Conservation (phyloP, 225 moss, liverwort and hornwort species). For the Sphagnum contortum region DNA sequence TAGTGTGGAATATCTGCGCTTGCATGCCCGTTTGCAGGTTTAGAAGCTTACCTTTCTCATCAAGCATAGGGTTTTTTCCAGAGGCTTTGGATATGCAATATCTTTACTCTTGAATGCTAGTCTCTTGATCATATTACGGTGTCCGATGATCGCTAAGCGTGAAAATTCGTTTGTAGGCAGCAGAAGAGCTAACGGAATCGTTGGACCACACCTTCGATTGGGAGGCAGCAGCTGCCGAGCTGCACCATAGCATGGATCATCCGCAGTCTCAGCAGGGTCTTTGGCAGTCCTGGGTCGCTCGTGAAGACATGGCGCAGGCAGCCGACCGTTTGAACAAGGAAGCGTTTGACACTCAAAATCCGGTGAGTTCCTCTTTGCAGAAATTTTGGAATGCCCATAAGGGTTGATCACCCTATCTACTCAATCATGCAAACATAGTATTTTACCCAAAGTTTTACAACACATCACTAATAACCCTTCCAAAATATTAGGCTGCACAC, state of each 20-base stretch:
- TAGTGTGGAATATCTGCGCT: conserved; percentile 48
- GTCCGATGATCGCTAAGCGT: background rate
- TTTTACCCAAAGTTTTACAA: too few species aligned
- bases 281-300: conserved; percentile 55
- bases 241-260: conserved; percentile 31
- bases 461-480: too few species aligned
- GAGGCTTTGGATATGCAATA: background rate
- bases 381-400: background rate
- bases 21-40: conserved; percentile 74
- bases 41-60: too few species aligned
- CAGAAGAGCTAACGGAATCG: conserved; percentile 51
- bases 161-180: conserved; percentile 31
- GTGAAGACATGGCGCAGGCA: conserved; percentile 24
- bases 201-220: conserved; percentile 84
- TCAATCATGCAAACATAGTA: too few species aligned
- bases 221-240: conserved; percentile 66
- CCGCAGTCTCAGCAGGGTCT: conserved; percentile 40
- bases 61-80: too few species aligned
- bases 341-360: conserved; percentile 19
- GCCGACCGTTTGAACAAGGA: conserved; percentile 34
- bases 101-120: too few species aligned
- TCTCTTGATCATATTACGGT: too few species aligned
- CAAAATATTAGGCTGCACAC: background rate
- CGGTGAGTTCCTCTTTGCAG: conserved; percentile 11
- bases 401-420: background rate